A percentile compares a stretch with the other conserved stretches of the same genome.
Evolutionary conservation across 75 land plant species (phyloP).

Genomic region (Pseudotsuga menziesii): DNA sequence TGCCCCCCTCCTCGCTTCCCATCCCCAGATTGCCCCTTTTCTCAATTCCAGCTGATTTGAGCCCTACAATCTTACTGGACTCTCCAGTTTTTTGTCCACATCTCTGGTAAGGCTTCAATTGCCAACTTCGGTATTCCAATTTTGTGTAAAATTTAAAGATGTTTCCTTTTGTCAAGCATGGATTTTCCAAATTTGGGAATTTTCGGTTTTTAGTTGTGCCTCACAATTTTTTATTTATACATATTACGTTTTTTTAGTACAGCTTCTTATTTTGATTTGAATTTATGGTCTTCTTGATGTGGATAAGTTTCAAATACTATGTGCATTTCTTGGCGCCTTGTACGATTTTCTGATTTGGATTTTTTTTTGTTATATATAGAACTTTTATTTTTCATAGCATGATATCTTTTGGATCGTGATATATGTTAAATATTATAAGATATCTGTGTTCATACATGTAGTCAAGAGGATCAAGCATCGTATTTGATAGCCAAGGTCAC

Average conservation of each 20-base stretch:
- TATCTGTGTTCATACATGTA: background rate
- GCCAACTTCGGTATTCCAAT: background rate
- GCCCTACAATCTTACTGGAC: slow-evolving; percentile 26
- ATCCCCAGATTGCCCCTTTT: slow-evolving; percentile 10
- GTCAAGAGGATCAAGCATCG: no score
- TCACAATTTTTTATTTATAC: background rate
- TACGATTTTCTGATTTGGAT: background rate
- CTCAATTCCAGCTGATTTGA: slow-evolving; percentile 27
- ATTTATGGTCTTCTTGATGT: background rate
- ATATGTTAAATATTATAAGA: background rate
- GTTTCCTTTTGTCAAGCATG: background rate
- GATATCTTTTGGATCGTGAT: background rate
- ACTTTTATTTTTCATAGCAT: background rate
- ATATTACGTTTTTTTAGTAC: background rate
- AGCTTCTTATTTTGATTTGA: background rate
- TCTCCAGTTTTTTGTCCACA: slow-evolving; percentile 21
- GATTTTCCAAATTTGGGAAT: background rate
- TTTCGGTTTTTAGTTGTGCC: background rate
- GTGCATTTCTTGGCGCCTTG: background rate
- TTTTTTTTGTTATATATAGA: background rate
- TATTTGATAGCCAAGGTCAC: no score
- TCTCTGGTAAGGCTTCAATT: slow-evolving; percentile 9
- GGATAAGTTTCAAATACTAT: no score
- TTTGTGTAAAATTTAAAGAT: background rate
- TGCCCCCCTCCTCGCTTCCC: slow-evolving; percentile 28